Evolutionary conservation across 306 rosid genomes (phyloP).

Genomic region (Alnus rubra): DNA sequence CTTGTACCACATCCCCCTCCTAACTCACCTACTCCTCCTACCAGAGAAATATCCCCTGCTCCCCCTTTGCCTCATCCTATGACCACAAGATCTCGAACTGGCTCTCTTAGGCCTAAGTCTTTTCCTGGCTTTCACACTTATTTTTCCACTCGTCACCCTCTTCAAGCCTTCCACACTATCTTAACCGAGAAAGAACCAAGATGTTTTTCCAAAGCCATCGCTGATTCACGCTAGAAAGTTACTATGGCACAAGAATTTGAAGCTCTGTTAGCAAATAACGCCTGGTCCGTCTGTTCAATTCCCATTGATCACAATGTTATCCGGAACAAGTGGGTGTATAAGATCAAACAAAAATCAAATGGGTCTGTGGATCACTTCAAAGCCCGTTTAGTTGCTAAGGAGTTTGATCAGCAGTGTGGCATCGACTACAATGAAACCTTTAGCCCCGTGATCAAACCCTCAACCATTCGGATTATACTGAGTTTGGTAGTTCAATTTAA

Average conservation of each 20-base stretch:
- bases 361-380: not conserved
- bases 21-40: too few relatives aligned
- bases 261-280: not conserved
- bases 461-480: too few relatives aligned
- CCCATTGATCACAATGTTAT: not conserved
- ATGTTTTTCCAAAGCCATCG: not conserved
- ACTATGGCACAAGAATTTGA: not conserved
- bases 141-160: not conserved
- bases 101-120: not conserved
- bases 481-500: too few relatives aligned
- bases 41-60: too few relatives aligned
- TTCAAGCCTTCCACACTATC: not conserved
- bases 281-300: not conserved
- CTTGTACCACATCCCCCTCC: too few relatives aligned
- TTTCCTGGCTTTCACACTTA: not conserved
- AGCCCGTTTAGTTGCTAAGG: not conserved
- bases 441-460: too few relatives aligned
- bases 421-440: too few relatives aligned
- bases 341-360: too few relatives aligned
- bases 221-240: not conserved
- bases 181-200: not conserved
- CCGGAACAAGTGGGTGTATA: not conserved
- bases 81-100: too few relatives aligned
- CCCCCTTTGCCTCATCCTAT: too few relatives aligned
- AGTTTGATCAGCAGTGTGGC: too few relatives aligned